A percentile compares a stretch with the other conserved stretches of the same genome.
Conservation (phyloP, 768 basidiomycete genomes). For the Scleroderma citrinum region DNA sequence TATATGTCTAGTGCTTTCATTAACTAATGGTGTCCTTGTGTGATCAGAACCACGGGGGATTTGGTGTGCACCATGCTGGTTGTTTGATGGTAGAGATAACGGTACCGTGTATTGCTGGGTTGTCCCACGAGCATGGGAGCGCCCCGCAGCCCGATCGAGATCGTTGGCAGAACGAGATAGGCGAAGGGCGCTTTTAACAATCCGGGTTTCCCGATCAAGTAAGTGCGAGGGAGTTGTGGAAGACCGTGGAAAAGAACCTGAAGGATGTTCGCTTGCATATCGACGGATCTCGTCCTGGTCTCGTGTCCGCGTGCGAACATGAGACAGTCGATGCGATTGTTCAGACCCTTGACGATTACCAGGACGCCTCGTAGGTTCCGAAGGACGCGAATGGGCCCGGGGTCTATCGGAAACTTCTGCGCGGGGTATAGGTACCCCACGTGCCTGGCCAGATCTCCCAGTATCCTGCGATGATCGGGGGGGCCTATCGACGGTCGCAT, state of each 20-base stretch:
- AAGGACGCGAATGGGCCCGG: too few species aligned
- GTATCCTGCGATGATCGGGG: too few species aligned
- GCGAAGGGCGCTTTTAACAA: conserved; percentile 6
- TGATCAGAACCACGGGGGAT: neutral
- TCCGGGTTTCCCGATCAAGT: conserved; percentile 6
- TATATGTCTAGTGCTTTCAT: conserved; percentile 8
- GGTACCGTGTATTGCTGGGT: neutral
- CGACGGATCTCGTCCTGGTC: neutral
- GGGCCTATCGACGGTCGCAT: neutral
- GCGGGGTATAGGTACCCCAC: too few species aligned
- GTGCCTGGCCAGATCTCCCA: too few species aligned
- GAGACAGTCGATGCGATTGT: neutral
- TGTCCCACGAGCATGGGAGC: neutral
- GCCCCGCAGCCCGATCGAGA: conserved; percentile 10
- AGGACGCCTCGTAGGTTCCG: neutral
- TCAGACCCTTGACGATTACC: neutral
- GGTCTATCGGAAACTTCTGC: too few species aligned
- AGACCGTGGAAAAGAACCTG: neutral
- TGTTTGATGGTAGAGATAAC: neutral
- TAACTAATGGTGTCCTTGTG: neutral
- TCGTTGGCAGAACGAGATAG: conserved; percentile 22
- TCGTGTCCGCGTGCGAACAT: neutral
- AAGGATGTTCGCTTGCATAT: neutral
- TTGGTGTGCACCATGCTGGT: neutral
- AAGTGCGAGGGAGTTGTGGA: neutral